Conservation (phyloP, 2,329 filamentous ascomycete genomes). For the Alternaria angustiovoidea region DNA sequence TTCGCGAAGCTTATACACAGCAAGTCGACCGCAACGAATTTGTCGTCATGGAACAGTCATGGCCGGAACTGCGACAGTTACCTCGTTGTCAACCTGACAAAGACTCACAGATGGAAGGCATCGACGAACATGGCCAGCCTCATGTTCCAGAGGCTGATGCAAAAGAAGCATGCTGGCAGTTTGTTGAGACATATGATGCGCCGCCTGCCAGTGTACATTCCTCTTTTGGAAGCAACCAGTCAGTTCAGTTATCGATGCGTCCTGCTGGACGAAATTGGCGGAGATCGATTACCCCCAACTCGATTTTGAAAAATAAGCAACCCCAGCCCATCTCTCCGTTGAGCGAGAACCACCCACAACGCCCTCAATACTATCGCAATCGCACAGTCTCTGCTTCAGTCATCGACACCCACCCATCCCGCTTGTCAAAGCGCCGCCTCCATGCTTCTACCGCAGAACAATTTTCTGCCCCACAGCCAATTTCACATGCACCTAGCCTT, state of each 20-base stretch:
- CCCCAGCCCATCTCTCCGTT: constrained; percentile 47
- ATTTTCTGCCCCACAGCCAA: constrained; percentile 33
- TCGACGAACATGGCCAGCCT: constrained; percentile 47
- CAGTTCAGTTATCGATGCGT: constrained; percentile 44
- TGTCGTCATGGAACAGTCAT: constrained; percentile 51
- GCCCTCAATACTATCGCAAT: constrained; percentile 35
- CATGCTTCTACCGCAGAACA: constrained; percentile 42
- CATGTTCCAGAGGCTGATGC: constrained; percentile 68
- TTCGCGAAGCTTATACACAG: constrained; percentile 77
- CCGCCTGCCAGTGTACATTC: constrained; percentile 55
- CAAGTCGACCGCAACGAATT: constrained; percentile 52
- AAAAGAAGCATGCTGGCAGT: constrained; percentile 72
- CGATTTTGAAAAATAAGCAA: constrained; percentile 42
- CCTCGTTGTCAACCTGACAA: constrained; percentile 63
- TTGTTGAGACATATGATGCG: constrained; percentile 70
- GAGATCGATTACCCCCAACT: constrained; percentile 45
- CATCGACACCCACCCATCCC: constrained; percentile 29
- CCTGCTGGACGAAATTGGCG: constrained; percentile 46
- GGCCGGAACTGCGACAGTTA: constrained; percentile 72
- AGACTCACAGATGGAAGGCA: constrained; percentile 43
- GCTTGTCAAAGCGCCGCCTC: constrained; percentile 43
- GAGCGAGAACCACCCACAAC: constrained; percentile 42
- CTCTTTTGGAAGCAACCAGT: constrained; percentile 54
- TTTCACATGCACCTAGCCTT: constrained; percentile 50
- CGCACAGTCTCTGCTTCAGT: constrained; percentile 43